Conservation (phyloP, 163 green algal genomes). For the Chlorella variabilis region DNA sequence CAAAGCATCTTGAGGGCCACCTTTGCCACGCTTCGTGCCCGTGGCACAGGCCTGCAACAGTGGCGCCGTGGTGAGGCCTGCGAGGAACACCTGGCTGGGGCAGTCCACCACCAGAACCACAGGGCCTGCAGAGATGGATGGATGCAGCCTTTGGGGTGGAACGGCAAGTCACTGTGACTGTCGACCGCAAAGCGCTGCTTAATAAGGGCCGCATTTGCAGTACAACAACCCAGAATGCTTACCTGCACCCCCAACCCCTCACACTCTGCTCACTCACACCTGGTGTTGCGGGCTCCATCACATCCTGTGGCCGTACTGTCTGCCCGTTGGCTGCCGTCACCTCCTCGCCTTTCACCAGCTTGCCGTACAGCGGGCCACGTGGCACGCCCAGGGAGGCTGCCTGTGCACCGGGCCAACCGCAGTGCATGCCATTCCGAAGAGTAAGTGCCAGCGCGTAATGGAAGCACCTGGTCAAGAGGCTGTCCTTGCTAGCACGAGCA, state of each 20-base stretch:
- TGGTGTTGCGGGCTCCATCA: slow-evolving; percentile 63
- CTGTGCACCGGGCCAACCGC: slow-evolving; percentile 44
- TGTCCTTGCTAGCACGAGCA: too few relatives aligned
- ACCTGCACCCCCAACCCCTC: too few relatives aligned
- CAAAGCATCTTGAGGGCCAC: background rate
- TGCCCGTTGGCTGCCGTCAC: slow-evolving; percentile 58
- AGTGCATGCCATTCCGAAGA: too few relatives aligned
- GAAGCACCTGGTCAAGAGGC: too few relatives aligned
- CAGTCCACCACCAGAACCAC: slow-evolving; percentile 86
- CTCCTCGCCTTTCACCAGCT: slow-evolving; percentile 67
- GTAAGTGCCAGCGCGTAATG: too few relatives aligned
- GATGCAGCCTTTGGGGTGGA: too few relatives aligned
- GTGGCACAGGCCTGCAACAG: slow-evolving; percentile 43
- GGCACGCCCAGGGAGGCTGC: slow-evolving; percentile 80
- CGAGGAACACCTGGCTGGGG: slow-evolving; percentile 68
- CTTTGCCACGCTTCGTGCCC: slow-evolving; percentile 17
- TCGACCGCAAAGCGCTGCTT: too few relatives aligned
- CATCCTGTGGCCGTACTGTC: slow-evolving; percentile 67
- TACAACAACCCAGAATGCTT: too few relatives aligned
- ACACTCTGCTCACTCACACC: too few relatives aligned
- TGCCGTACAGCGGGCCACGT: slow-evolving; percentile 66
- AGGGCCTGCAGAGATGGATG: slow-evolving; percentile 61
- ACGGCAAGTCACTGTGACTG: too few relatives aligned
- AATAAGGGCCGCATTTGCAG: too few relatives aligned
- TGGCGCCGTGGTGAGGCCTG: slow-evolving; percentile 48